These are phyloP conservation scores for Viola pubescens DNA, from an alignment of 441 rosid genomes.

Conservation along the genomic window DNA sequence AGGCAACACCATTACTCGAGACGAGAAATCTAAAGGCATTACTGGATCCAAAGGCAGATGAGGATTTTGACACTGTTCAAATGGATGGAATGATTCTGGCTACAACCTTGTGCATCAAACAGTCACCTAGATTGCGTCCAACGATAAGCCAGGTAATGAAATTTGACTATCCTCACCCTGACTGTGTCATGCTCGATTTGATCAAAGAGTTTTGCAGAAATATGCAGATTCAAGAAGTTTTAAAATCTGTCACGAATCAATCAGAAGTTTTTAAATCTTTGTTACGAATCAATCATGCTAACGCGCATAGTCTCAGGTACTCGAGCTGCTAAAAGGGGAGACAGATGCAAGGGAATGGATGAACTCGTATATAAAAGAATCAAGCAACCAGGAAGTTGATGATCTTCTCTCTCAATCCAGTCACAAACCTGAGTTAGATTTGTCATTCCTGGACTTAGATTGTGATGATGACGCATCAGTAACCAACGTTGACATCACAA, in stretches of 20 bases:
- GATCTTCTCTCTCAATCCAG: conserved; percentile 45
- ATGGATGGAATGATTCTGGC: conserved; percentile 66
- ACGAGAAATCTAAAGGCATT: conserved; percentile 41
- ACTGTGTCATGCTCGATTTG: no score
- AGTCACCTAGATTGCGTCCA: conserved; percentile 68
- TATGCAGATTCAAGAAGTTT: no score
- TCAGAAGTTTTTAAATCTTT: no score
- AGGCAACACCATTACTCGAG: conserved; percentile 68
- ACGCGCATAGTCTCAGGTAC: conserved; percentile 29
- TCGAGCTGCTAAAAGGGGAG: conserved; percentile 36
- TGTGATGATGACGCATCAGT: conserved; percentile 34
- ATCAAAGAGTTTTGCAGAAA: no score
- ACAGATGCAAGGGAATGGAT: conserved; percentile 16
- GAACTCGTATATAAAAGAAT: conserved; percentile 16
- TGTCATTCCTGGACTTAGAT: conserved; percentile 45
- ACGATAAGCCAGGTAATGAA: conserved; percentile 44
- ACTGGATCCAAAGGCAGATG: conserved; percentile 49
- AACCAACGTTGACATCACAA: conserved; percentile 33
- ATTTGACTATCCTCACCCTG: not conserved
- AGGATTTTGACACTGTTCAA: conserved; percentile 33
- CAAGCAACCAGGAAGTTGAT: conserved; percentile 35
- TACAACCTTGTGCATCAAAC: conserved; percentile 57
- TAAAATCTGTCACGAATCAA: not conserved
- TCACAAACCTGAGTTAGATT: conserved; percentile 34
- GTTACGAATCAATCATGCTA: not conserved